A percentile compares a stretch with the other conserved stretches of the same genome.
phyloP scores from a whole-genome alignment of 139 green algal genomes.

The Volvox reticuliferus region DNA sequence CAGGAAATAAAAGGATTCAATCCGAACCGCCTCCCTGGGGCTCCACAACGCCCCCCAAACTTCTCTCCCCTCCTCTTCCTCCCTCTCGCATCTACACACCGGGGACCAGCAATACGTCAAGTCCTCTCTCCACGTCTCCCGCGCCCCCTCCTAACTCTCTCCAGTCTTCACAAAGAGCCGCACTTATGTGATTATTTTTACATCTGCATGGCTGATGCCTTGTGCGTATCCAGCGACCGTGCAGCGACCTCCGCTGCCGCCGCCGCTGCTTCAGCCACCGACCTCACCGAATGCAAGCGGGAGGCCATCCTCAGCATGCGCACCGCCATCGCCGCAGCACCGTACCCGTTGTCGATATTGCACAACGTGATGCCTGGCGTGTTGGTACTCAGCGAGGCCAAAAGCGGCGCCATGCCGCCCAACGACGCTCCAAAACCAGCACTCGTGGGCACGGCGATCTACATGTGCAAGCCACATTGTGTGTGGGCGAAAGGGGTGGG shows the following conservation, averaged over 20 bases:
- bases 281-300: conserved; percentile 28
- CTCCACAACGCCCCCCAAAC: no score
- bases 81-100: no score
- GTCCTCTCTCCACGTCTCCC: no score
- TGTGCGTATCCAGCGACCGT: background rate
- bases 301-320: conserved; percentile 72
- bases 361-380: conserved; percentile 76
- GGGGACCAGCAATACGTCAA: no score
- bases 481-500: no score
- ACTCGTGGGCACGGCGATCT: conserved; percentile 78
- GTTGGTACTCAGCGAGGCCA: conserved; percentile 53
- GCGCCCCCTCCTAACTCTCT: no score
- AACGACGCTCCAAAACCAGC: conserved; percentile 79
- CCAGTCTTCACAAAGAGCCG: no score
- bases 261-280: conserved; percentile 14
- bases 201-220: no score
- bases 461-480: background rate
- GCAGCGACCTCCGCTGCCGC: conserved; percentile 16
- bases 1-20: no score
- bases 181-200: no score
- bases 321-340: conserved; percentile 74
- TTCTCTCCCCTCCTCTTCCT: no score
- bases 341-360: conserved; percentile 78
- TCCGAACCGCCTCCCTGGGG: no score
- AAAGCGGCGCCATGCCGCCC: conserved; percentile 71